These are phyloP conservation scores for Candida wancherniae DNA, from an alignment of 805 yeast species.

Conservation along the genomic window DNA sequence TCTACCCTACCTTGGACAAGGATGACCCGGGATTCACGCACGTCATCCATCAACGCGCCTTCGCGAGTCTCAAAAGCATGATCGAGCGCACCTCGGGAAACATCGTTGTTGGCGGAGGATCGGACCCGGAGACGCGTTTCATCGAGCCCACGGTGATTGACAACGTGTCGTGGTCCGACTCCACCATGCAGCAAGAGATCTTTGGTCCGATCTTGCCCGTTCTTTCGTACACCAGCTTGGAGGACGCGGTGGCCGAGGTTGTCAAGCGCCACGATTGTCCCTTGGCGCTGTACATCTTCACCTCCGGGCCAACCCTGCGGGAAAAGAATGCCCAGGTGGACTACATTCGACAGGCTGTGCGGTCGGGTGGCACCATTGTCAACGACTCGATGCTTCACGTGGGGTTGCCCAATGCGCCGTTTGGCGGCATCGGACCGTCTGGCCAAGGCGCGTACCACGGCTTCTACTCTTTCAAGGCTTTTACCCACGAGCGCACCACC, in stretches of 20 bases:
- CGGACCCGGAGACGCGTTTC: conserved; percentile 38
- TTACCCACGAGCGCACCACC: conserved; percentile 69
- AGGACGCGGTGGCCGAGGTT: conserved; percentile 41
- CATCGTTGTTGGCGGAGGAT: conserved; percentile 45
- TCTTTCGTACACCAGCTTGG: conserved; percentile 45
- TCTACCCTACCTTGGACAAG: conserved; percentile 39
- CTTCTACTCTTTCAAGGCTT: conserved; percentile 51
- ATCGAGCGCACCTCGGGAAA: conserved; percentile 51
- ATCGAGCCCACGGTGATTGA: conserved; percentile 73
- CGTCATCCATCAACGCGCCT: conserved; percentile 54
- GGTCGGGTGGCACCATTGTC: conserved; percentile 69
- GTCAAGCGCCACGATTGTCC: conserved; percentile 62
- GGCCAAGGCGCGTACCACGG: conserved; percentile 88
- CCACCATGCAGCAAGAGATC: conserved; percentile 68
- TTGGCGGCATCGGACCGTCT: conserved; percentile 86
- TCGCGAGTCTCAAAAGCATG: conserved; percentile 38
- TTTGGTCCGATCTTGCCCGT: conserved; percentile 90
- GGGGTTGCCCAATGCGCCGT: conserved; percentile 65
- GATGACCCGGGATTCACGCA: conserved; percentile 45
- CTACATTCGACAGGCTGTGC: conserved; percentile 43
- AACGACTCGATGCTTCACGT: conserved; percentile 74
- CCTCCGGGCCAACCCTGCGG: conserved; percentile 39
- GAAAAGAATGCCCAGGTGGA: conserved; percentile 42
- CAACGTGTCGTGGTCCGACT: conserved; percentile 60
- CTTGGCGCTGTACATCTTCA: conserved; percentile 71